Base-by-base conservation (phyloP, 2,329 filamentous ascomycete genomes). In the Nigrograna mackinnonii region DNA sequence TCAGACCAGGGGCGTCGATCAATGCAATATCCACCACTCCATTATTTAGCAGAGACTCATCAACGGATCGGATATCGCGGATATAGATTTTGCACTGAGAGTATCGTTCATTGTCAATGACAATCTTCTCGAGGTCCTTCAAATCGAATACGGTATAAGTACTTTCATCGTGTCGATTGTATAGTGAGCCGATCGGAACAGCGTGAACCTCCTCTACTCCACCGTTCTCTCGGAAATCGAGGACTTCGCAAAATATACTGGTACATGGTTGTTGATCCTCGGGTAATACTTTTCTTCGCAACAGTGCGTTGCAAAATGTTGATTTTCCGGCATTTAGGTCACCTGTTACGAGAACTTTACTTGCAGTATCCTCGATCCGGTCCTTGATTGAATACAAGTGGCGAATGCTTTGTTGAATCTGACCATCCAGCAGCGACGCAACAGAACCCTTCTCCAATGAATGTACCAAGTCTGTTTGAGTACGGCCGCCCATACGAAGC, bases 261-360 rank as follows among this genome's bases (percentile, higher is more conserved):
- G 94, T 99, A 70, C 94, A 99, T 2, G 94, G 94, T 64, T 97
- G 94, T 68, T 99, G 92, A 58, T 99, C 94, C 70, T 97, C 94
- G 1, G 94, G 94, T 4, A 99, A 73, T 20, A 99, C 82, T 70
- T 97, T 97, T 49, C 91, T 84, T 47, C 94, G 86, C 30, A 99
- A 73, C 2, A 99, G 76, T n/a, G 94, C 94, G 69, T 99, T 99
- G 74, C 94, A 99, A 60, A 99, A 99, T 1, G 94, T 99, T 4
- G 94, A 99, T 66, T 99, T 99, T 62, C 94, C 94, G 6, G 94
- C 92, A 63, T 99, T 99, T 40, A 99, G 72, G 65, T 99, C 94
- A 60, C 94, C 94, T 0, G 94, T 99, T 14, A 99, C 85, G 44
- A 99, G 73, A 1, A 99, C 94, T 68, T 99, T 99, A 71, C 92